These are phyloP conservation scores for Pilobolus umbonatus DNA, from an alignment of 192 early-diverging fungal species.

Conservation along the genomic window DNA sequence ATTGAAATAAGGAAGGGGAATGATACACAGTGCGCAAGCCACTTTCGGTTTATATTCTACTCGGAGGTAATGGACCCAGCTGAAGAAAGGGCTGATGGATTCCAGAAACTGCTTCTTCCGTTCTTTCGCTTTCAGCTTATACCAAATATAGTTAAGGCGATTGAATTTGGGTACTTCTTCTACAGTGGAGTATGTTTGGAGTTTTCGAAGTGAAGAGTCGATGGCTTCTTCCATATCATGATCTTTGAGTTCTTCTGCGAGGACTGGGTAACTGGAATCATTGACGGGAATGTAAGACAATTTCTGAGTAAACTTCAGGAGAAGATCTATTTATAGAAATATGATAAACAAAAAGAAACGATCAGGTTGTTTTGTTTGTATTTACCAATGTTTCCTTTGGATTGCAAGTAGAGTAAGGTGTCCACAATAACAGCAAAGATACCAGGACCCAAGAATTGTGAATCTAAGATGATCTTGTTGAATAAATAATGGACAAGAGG, in stretches of 20 bases:
- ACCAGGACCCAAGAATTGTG: background rate
- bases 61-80: too few relatives aligned
- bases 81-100: too few relatives aligned
- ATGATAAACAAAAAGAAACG: background rate
- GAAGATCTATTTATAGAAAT: background rate
- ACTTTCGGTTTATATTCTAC: too few relatives aligned
- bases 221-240: background rate
- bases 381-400: conserved; percentile 7
- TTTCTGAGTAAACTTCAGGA: background rate
- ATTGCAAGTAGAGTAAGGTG: background rate
- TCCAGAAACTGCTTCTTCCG: too few relatives aligned
- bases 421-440: background rate
- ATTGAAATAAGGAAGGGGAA: conserved; percentile 6
- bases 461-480: conserved; percentile 1
- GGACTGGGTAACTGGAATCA: background rate
- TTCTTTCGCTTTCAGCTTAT: too few relatives aligned
- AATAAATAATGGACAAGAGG: background rate
- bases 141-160: too few relatives aligned
- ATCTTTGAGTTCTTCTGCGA: background rate
- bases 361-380: too few relatives aligned
- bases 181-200: background rate
- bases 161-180: background rate
- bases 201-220: background rate
- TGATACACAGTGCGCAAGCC: too few relatives aligned
- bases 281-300: background rate